Percentiles rank a stretch among this genome's conserved stretches.
Evolutionary conservation across 1,284 basidiomycete genomes (phyloP).

Genomic region (Exobasidium cylindrosporum): DNA sequence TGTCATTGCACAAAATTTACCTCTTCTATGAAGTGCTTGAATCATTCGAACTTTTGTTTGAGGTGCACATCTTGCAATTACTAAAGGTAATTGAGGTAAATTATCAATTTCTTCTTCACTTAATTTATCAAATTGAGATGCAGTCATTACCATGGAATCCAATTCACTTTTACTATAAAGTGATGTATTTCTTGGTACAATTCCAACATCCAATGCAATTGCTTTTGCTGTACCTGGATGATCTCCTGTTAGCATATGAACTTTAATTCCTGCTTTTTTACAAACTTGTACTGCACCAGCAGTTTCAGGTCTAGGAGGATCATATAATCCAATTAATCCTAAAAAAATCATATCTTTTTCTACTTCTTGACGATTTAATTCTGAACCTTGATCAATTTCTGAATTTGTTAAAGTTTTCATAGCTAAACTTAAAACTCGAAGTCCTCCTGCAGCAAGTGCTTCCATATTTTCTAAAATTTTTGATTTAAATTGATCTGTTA

Average conservation of each 20-base stretch:
- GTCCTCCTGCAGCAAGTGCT: slow-evolving; percentile 42
- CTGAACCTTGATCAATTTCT: slow-evolving; percentile 35
- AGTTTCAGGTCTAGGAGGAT: slow-evolving; percentile 46
- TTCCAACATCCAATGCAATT: slow-evolving; percentile 42
- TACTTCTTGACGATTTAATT: slow-evolving; percentile 37
- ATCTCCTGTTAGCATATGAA: slow-evolving; percentile 49
- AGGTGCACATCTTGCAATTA: slow-evolving; percentile 63
- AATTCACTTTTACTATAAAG: slow-evolving; percentile 27
- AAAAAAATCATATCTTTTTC: slow-evolving; percentile 42
- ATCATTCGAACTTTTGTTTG: slow-evolving; percentile 62
- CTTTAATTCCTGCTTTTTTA: slow-evolving; percentile 41
- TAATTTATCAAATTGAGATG: slow-evolving; percentile 65
- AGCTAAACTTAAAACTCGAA: slow-evolving; percentile 51
- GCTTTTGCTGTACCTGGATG: slow-evolving; percentile 44
- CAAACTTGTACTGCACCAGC: slow-evolving; percentile 43
- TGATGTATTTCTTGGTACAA: slow-evolving; percentile 57
- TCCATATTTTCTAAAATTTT: slow-evolving; percentile 48
- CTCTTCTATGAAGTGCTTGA: slow-evolving; percentile 61
- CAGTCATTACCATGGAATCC: slow-evolving; percentile 58
- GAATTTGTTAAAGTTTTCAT: slow-evolving; percentile 30
- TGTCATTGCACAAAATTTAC: slow-evolving; percentile 51
- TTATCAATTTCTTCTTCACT: slow-evolving; percentile 65
- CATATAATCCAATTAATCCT: slow-evolving; percentile 47
- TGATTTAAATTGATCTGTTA: slow-evolving; percentile 33
- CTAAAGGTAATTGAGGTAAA: slow-evolving; percentile 62